A percentile compares a stretch with the other conserved stretches of the same genome.
These are phyloP conservation scores for Trichoderma harzianum DNA, from an alignment of 2,329 filamentous ascomycete species.

Conservation along the genomic window DNA sequence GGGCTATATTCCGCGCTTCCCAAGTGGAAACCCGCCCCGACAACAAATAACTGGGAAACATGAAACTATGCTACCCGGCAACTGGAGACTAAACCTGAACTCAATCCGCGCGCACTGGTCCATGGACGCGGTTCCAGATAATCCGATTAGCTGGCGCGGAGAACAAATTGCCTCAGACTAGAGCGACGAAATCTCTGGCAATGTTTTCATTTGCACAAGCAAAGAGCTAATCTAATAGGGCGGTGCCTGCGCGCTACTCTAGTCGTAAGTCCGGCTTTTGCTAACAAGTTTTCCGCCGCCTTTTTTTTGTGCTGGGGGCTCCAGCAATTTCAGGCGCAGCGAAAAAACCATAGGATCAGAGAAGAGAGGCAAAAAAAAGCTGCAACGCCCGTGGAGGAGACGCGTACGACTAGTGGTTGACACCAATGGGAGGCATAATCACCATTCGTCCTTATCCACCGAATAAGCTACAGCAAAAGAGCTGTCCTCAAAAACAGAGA, in stretches of 20 bases:
- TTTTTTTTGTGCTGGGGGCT: not conserved
- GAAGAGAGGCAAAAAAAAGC: not conserved
- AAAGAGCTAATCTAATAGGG: not conserved
- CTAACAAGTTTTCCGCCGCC: not conserved
- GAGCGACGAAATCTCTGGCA: not conserved
- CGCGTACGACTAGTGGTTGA: not conserved
- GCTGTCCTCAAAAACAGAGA: not conserved
- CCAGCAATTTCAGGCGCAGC: not conserved
- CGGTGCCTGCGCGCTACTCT: not conserved
- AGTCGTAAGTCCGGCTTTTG: not conserved
- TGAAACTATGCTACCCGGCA: not conserved
- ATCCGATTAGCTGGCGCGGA: not conserved
- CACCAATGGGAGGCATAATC: not conserved
- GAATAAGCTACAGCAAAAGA: not conserved
- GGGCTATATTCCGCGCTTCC: not conserved
- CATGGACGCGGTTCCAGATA: not conserved
- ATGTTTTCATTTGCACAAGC: not conserved
- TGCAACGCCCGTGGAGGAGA: not conserved
- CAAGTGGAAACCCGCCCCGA: not conserved
- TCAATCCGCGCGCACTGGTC: not conserved
- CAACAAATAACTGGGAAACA: not conserved
- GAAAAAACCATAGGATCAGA: not conserved
- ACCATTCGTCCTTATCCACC: not conserved
- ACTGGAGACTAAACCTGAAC: not conserved
- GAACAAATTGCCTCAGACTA: conserved; percentile 9